phyloP scores from a whole-genome alignment of 306 rosid genomes.

The Medicago lupulina region DNA sequence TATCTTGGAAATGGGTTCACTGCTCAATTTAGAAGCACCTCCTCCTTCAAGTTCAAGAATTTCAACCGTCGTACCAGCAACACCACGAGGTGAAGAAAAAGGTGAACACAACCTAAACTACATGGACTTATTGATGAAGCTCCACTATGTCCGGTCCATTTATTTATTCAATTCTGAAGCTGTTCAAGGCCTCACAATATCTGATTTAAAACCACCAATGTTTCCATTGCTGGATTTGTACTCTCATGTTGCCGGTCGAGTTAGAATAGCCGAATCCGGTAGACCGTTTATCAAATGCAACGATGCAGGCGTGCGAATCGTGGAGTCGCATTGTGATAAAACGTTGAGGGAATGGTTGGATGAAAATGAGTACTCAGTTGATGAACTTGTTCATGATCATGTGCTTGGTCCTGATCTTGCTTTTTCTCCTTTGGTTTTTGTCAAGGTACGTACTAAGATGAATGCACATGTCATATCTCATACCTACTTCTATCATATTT shows the following conservation, averaged over 20 bases:
- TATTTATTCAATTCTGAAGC: conserved; percentile 62
- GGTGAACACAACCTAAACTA: conserved; percentile 48
- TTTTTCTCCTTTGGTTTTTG: conserved; percentile 72
- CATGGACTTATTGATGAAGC: conserved; percentile 74
- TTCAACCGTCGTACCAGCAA: conserved; percentile 82
- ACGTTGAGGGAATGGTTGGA: conserved; percentile 58
- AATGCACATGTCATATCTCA: no score
- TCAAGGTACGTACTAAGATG: conserved; percentile 56
- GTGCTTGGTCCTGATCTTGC: conserved; percentile 80
- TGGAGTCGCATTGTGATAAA: conserved; percentile 57
- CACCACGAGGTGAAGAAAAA: conserved; percentile 40
- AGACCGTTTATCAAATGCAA: conserved; percentile 74
- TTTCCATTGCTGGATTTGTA: conserved; percentile 56
- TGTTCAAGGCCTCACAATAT: conserved; percentile 48
- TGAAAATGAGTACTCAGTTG: conserved; percentile 33
- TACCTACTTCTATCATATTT: no score
- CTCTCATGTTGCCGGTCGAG: conserved; percentile 62
- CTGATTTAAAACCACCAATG: conserved; percentile 66
- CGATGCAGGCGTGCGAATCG: conserved; percentile 74
- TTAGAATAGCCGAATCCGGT: conserved; percentile 53
- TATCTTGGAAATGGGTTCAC: conserved; percentile 40
- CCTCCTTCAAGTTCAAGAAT: conserved; percentile 34
- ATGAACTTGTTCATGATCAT: conserved; percentile 53
- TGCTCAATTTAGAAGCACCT: conserved; percentile 11
- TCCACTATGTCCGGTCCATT: conserved; percentile 70